Conservation (phyloP, 2,329 filamentous ascomycete genomes). For the Diaporthe sp. region DNA sequence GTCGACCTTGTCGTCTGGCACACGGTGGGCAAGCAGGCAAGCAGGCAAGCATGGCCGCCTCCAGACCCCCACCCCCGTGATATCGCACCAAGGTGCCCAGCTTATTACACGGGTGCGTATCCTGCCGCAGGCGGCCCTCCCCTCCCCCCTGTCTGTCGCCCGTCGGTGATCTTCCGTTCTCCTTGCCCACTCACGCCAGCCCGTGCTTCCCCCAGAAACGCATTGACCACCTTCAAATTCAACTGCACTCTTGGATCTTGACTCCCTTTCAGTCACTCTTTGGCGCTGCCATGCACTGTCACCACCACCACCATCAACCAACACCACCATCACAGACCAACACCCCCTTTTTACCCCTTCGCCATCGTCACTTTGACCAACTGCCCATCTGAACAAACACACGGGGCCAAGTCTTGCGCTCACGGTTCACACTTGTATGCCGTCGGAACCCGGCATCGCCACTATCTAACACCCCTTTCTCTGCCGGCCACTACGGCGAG, state of each 20-base stretch:
- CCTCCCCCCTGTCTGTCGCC: constrained; percentile 7
- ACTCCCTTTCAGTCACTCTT: background rate
- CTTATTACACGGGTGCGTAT: background rate
- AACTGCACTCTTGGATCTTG: constrained; percentile 24
- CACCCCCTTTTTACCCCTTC: constrained; percentile 24
- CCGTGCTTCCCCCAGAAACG: constrained; percentile 37
- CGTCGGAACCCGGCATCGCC: constrained; percentile 25
- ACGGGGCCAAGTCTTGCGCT: background rate
- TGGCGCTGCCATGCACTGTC: background rate
- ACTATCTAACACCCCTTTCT: background rate
- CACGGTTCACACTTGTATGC: background rate
- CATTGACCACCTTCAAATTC: constrained; percentile 30
- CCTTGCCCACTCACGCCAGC: constrained; percentile 35
- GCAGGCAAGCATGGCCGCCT: background rate
- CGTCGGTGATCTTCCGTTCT: constrained; percentile 35
- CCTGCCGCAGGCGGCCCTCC: constrained; percentile 1
- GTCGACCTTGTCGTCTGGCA: background rate
- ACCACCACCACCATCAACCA: constrained; percentile 11
- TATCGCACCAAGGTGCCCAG: constrained; percentile 23
- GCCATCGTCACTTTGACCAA: background rate
- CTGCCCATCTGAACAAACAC: background rate
- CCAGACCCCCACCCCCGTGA: constrained; percentile 30
- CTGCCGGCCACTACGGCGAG: constrained; percentile 9
- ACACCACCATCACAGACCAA: background rate
- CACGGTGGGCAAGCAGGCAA: constrained; percentile 16